Base-by-base conservation (phyloP, 2,329 filamentous ascomycete genomes). In the Pyrenochaeta sp. region DNA sequence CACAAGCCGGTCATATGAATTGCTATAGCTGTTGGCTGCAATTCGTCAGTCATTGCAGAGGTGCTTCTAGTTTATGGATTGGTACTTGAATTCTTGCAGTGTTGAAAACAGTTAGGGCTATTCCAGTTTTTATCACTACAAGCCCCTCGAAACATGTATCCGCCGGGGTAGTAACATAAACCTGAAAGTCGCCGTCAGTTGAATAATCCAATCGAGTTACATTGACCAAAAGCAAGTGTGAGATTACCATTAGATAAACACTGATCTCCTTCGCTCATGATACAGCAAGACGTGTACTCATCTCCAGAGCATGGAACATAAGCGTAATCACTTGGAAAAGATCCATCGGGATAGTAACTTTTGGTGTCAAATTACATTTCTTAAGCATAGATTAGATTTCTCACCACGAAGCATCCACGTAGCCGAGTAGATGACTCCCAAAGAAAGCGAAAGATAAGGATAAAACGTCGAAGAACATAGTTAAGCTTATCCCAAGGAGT, bases 311-410 rank as follows among this genome's bases (percentile, higher is more conserved):
- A 63, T 15, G 51, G 36, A 4, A 30, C 39, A 41, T 60, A 63
- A 1, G 50, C 46, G 33, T 63, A 63, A 40, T 60, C 57, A 5
- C 15, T 35, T 9, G 60, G 57, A 44, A 63, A 58, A 1, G 42
- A 20, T 31, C 57, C 52, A 46, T 63, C 50, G 23, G 57, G 60
- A 45, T 60, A 63, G 20, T 56, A 63, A 21, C 60, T 60, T 35
- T 12, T 9, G 14, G 2, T 4, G n/a, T 18, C 23, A 36, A 49
- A 23, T 45, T 18, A 41, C 5, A 9, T n/a, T 7, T 39, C 2
- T 27, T 9, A 18, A 39, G 9, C 20, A 41, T 54, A 14, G 18
- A 27, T 14, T 15, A 37, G 27, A 33, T 7, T 18, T 21, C 49
- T 49, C 35, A 60, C 60, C 56, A 63, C 41, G 56, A 56, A 14